Evolutionary conservation across 129 eudicot species (phyloP), one percentile per base, ranked within the genome.

Genomic region (sunflower (Helianthus annuus)): DNA sequence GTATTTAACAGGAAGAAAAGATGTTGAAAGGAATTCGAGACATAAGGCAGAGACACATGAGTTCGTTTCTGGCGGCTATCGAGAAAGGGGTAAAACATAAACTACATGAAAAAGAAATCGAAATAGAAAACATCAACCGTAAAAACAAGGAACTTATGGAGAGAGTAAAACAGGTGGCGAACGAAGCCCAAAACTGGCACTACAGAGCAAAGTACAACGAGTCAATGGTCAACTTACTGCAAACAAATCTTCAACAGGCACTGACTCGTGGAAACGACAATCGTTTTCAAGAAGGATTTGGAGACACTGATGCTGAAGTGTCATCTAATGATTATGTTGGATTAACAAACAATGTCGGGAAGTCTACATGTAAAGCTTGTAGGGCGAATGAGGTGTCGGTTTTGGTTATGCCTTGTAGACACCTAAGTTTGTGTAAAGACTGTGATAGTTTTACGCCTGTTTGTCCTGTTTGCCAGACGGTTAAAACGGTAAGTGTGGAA

Each of bases 351-450:
- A 78, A 71, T 6, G 63, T 85, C 1, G 77, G 80, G 11, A 86
- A 82, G 74, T 56, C 84, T 44, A 17, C 55, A 17, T 95, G 99
- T 75, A 84, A 80, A 78, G 84, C 79, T 0, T 95, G 97, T 80
- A 75, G 78, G 56, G 71, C 16, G 1, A 89, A 84, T 70, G 96
- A 86, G 89, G 99, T 88, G 72, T 88, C 88, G 10, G 75, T 86
- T 17, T 78, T 95, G 80, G 80, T 95, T 70, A 95, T 95, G 96
- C 99, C 99, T n/a, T 95, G 99, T 79, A 84, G 97, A 72, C 99
- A 95, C 72, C 81, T 95, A 57, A 90, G 99, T 82, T 71, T 95
- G 83, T 95, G 99, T 80, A 84, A 78, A 83, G 93, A 84, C 4
- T 95, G 99, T 80, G 97, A 88, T 76, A 84, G 85, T 40, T 75